Base-by-base conservation (phyloP, 441 rosid species). In the Manihot esculenta region DNA sequence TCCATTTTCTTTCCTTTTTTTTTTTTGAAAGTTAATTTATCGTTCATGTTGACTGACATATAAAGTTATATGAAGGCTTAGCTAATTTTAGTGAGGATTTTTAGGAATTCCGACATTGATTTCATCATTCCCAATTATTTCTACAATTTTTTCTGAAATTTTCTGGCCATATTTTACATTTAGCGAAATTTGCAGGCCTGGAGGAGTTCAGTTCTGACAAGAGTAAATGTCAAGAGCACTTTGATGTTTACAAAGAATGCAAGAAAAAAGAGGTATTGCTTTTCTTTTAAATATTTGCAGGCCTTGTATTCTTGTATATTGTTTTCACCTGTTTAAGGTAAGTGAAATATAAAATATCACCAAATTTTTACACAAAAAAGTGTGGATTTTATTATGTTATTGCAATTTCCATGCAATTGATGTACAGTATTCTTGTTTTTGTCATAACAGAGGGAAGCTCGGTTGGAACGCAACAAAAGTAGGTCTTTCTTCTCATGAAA, bases 181-280 rank as follows among this genome's bases (percentile, higher is more conserved):
- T 7, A n/a, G 12, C 61, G 24, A 18, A 68, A 48, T 73, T 76
- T 72, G 72, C 88, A 94, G 97, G 96, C 82, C 84, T 91, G 72
- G 98, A 94, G 81, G 85, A 91, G 81, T 90, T 82, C 79, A 79
- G 85, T 66, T 73, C 94, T n/a, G 96, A 90, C 80, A 94, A 87
- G 90, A 88, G 92, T 77, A 92, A 88, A 85, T 90, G 99, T 76
- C 99, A 89, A 77, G 88, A 87, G 76, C 97, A 90, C 77, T 94
- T 94, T 81, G 92, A 88, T 76, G 85, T 86, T 72, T 92, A 94
- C 83, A 92, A 87, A 83, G 99, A 92, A 85, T 92, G 99, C 89
- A 90, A 94, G 86, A 94, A 92, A 83, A 94, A 86, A 71, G 99
- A 92, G 99, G 97, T 90, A 79, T 44, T 61, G 9, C 65, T 64